Percentiles rank a stretch among this genome's conserved stretches.
Conservation (phyloP, 371 early-diverging fungal species). For the Mucor indicus region DNA sequence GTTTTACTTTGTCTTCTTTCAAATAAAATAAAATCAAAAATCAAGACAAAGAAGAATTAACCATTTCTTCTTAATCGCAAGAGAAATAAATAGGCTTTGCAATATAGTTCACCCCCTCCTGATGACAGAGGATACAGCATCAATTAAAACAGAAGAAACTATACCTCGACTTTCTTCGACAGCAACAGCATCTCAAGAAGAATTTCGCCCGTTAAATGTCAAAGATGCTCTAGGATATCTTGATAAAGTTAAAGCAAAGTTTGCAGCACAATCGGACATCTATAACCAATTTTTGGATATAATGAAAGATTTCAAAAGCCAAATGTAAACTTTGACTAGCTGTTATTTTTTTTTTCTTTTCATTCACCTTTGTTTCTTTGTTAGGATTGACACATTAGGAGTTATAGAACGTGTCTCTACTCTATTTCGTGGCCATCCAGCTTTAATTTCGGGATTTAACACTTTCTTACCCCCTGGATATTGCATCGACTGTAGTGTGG, state of each 20-base stretch:
- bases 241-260: conserved; percentile 94
- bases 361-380: neutral
- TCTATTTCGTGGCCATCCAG: conserved; percentile 91
- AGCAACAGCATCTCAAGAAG: conserved; percentile 3
- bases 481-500: conserved; percentile 82
- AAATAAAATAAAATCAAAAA: too few relatives aligned
- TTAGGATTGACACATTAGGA: conserved; percentile 94
- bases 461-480: conserved; percentile 98
- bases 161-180: too few relatives aligned
- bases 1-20: too few relatives aligned
- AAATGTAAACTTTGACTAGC: conserved; percentile 54
- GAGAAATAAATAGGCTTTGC: too few relatives aligned
- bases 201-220: conserved; percentile 50
- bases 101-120: too few relatives aligned
- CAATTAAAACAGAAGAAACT: too few relatives aligned
- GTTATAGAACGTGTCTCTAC: conserved; percentile 97
- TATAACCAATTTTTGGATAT: conserved; percentile 98
- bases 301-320: conserved; percentile 99
- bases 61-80: too few relatives aligned
- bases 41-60: too few relatives aligned
- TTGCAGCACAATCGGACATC: conserved; percentile 85
- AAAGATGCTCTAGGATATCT: conserved; percentile 95
- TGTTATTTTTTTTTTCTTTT: neutral
- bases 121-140: too few relatives aligned
- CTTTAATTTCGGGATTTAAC: conserved; percentile 97